phyloP scores from a whole-genome alignment of 768 basidiomycete species.

The Russula ochroleuca region DNA sequence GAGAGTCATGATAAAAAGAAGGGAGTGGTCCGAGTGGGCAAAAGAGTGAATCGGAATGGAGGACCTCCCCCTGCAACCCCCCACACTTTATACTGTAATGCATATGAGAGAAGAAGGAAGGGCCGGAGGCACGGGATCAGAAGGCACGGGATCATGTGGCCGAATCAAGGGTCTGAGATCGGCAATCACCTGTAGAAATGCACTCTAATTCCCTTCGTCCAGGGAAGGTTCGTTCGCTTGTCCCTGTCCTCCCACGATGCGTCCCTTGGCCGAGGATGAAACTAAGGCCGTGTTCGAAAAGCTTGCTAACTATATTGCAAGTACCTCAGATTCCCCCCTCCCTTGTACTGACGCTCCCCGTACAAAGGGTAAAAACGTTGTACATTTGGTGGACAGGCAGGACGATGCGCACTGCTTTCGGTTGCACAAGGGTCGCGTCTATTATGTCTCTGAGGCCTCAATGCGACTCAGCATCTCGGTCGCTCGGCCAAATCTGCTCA shows the following conservation, averaged over 20 bases:
- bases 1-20: slow-evolving; percentile 37
- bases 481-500: slow-evolving; percentile 87
- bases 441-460: slow-evolving; percentile 91
- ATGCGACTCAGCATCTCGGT: slow-evolving; percentile 92
- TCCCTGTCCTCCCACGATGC: slow-evolving; percentile 48
- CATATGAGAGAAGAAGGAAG: no score
- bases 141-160: no score
- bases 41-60: background rate
- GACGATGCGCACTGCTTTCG: slow-evolving; percentile 97
- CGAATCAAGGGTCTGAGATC: no score
- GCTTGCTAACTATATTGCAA: slow-evolving; percentile 92
- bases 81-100: no score
- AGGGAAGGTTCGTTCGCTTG: no score
- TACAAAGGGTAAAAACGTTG: slow-evolving; percentile 85
- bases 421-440: slow-evolving; percentile 90
- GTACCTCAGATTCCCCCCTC: slow-evolving; percentile 28
- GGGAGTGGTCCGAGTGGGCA: slow-evolving; percentile 22
- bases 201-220: no score
- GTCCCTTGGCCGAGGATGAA: slow-evolving; percentile 95
- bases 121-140: no score
- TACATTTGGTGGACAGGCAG: slow-evolving; percentile 89
- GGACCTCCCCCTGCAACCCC: no score
- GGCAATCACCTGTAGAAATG: no score
- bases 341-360: background rate
- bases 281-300: slow-evolving; percentile 95